Evolutionary conservation across 208 protist species (phyloP).

Genomic region (Lotmaria passim): DNA sequence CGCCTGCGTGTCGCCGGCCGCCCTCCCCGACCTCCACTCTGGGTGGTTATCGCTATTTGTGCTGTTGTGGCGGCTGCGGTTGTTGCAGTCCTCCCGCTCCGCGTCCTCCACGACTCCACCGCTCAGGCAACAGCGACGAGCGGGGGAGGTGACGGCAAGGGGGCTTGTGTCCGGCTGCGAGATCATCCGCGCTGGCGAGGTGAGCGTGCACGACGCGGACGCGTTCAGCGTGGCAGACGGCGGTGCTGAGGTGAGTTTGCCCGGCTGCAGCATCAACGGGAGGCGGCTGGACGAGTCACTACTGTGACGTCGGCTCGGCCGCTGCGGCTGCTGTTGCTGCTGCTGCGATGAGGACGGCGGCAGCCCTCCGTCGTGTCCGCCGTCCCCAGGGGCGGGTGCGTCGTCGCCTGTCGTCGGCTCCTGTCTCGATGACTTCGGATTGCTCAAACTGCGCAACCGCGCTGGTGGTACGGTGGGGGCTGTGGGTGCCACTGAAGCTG

Average conservation of each 20-base stretch:
- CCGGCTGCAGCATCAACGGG: constrained; percentile 21
- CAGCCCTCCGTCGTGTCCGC: neutral
- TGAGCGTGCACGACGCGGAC: constrained; percentile 17
- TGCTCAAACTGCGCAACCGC: neutral
- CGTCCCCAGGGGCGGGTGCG: too few species aligned
- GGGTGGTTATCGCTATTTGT: neutral
- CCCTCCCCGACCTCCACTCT: too few species aligned
- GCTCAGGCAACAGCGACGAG: constrained; percentile 21
- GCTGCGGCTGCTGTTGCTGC: neutral
- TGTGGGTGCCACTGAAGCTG: neutral
- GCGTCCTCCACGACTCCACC: neutral
- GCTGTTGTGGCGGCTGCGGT: too few species aligned
- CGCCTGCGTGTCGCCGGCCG: too few species aligned
- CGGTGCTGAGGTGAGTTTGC: constrained; percentile 11
- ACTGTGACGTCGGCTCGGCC: neutral
- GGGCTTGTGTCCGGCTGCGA: constrained; percentile 23
- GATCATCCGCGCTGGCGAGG: constrained; percentile 22
- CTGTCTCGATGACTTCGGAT: neutral
- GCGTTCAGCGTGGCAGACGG: constrained; percentile 10
- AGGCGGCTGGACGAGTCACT: constrained; percentile 14
- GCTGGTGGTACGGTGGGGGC: neutral
- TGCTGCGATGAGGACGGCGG: neutral
- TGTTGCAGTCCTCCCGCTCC: too few species aligned
- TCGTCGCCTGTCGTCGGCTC: neutral
- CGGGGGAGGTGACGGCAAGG: constrained; percentile 22